A percentile compares a stretch with the other conserved stretches of the same genome.
Conservation (phyloP, 164 flowering plant genomes). For the Amborella trichopoda region DNA sequence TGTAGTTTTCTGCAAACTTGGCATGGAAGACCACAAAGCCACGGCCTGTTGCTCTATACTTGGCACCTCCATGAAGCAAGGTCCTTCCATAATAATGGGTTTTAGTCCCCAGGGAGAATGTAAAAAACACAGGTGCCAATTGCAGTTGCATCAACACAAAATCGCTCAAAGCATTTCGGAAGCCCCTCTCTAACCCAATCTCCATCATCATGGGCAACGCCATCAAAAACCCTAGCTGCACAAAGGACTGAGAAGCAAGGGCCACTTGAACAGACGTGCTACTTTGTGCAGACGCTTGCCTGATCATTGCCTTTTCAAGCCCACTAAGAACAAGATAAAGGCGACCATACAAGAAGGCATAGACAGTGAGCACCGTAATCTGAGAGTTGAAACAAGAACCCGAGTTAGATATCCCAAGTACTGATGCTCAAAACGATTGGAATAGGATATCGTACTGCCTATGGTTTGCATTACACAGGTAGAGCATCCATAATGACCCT, state of each 20-base stretch:
- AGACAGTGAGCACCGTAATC: slow-evolving; percentile 88
- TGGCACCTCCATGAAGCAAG: slow-evolving; percentile 93
- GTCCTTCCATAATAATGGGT: slow-evolving; percentile 95
- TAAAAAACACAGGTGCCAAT: slow-evolving; percentile 90
- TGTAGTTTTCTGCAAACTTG: slow-evolving; percentile 89
- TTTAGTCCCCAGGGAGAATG: slow-evolving; percentile 95
- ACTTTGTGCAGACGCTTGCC: slow-evolving; percentile 36
- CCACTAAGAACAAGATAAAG: slow-evolving; percentile 98
- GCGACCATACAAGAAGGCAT: slow-evolving; percentile 87
- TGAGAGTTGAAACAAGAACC: too few relatives aligned
- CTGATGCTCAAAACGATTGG: too few relatives aligned
- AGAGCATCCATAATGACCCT: too few relatives aligned
- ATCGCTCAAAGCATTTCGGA: slow-evolving; percentile 83
- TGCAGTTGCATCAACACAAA: slow-evolving; percentile 91
- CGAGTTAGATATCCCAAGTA: too few relatives aligned
- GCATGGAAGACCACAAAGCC: slow-evolving; percentile 98
- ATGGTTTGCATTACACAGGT: too few relatives aligned
- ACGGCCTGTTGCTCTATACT: slow-evolving; percentile 86
- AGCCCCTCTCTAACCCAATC: slow-evolving; percentile 85
- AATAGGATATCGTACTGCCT: too few relatives aligned
- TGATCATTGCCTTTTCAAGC: slow-evolving; percentile 56
- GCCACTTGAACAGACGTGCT: slow-evolving; percentile 83
- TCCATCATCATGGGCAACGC: slow-evolving; percentile 98
- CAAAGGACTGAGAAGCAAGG: slow-evolving; percentile 92
- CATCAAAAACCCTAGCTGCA: slow-evolving; percentile 88